Base-by-base conservation (phyloP, 2,329 filamentous ascomycete genomes). In the Fusarium brevicatenulatum region DNA sequence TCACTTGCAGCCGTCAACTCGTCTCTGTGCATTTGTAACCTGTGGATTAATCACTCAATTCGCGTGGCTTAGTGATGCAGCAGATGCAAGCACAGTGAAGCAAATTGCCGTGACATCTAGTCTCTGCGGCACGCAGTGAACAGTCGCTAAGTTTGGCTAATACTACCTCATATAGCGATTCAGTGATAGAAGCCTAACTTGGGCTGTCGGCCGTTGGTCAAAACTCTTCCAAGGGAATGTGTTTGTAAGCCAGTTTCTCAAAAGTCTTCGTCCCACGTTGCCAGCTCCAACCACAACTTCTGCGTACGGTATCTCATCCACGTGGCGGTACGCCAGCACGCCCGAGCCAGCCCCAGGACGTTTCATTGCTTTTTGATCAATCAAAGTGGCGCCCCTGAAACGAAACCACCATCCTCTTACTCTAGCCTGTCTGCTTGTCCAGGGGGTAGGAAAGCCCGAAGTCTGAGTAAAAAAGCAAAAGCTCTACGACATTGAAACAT, bases 391-490 rank as follows among this genome's bases (percentile, higher is more conserved):
- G 66, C 64, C 63, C 65, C 60, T 72, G 53, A 60, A 77, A 65
- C 52, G 66, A 57, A 64, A 50, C 25, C 36, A 42, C 67, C 52
- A 25, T 39, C 32, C 12, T 66, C 37, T 66, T 57, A 19, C 46
- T 60, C 39, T 54, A 44, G 43, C 43, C 62, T 68, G 64, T 54
- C 68, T 37, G n/a, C n/a, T 37, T 54, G 34, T 40, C 34, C 34
- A 59, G 50, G 68, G 70, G 50, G 40, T 40, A 36, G 37, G 34
- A 28, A 62, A 66, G 64, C 64, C 67, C 64, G 55, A 58, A 54
- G 63, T 75, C 66, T 69, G 52, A 61, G 62, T 68, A 57, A 71
- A 75, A 66, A 73, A 76, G 72, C 61, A 73, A 74, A 76, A 56
- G 66, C 43, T 57, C 62, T 65, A 66, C 65, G 44, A 61, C 55